phyloP scores from a whole-genome alignment of 345 rosid species.

The Sisymbrium altissimum region DNA sequence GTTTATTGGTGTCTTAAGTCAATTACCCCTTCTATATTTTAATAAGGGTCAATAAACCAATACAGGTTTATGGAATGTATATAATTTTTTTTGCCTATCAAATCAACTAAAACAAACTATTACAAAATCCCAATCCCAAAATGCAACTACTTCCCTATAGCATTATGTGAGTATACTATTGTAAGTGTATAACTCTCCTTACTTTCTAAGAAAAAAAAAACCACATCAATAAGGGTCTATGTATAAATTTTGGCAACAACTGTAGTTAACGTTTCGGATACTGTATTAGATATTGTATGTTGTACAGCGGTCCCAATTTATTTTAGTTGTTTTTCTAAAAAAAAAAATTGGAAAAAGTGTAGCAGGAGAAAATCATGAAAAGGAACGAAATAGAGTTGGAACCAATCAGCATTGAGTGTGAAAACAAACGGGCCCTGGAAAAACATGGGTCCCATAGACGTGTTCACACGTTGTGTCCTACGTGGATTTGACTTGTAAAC shows the following conservation, averaged over 20 bases:
- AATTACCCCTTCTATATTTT: background rate
- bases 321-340: background rate
- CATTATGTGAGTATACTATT: background rate
- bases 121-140: background rate
- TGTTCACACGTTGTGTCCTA: slow-evolving; percentile 47
- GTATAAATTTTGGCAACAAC: background rate
- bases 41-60: background rate
- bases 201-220: background rate
- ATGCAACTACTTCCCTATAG: background rate
- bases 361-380: background rate
- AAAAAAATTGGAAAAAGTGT: background rate
- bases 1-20: slow-evolving; percentile 5
- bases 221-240: background rate
- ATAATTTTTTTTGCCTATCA: background rate
- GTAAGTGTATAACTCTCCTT: background rate
- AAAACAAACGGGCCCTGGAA: background rate
- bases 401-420: slow-evolving; percentile 15
- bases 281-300: background rate
- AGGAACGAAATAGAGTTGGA: background rate
- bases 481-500: slow-evolving; percentile 49
- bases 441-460: slow-evolving; percentile 35
- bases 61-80: background rate
- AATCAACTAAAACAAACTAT: background rate
- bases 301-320: background rate
- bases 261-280: background rate